Evolutionary conservation across 2,329 filamentous ascomycete genomes (phyloP).

Genomic region (Sodiomyces alkalinus): DNA sequence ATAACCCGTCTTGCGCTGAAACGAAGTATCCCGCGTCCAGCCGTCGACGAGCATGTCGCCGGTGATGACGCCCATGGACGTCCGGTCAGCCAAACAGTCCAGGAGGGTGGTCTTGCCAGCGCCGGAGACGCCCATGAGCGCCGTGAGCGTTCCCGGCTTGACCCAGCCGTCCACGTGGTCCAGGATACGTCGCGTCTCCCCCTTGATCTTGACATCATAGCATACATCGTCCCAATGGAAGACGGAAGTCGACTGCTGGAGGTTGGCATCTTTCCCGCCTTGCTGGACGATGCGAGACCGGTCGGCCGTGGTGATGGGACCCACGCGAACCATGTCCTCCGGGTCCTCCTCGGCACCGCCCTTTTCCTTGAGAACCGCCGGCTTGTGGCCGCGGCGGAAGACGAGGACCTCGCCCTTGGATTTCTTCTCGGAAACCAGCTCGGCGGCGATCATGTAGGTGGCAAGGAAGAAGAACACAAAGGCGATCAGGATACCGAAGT

Average conservation of each 20-base stretch:
- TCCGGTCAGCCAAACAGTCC: slow-evolving; percentile 72
- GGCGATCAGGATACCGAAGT: slow-evolving; percentile 38
- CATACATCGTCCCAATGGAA: slow-evolving; percentile 81
- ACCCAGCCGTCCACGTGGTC: slow-evolving; percentile 87
- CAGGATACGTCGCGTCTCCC: slow-evolving; percentile 57
- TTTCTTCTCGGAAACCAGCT: slow-evolving; percentile 28
- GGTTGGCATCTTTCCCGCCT: slow-evolving; percentile 23
- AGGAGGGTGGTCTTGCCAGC: slow-evolving; percentile 91
- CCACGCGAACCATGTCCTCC: slow-evolving; percentile 34
- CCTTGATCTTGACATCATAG: slow-evolving; percentile 66
- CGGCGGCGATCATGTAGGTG: slow-evolving; percentile 32
- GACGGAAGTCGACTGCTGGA: slow-evolving; percentile 50
- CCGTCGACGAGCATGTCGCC: slow-evolving; percentile 64
- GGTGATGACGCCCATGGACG: slow-evolving; percentile 75
- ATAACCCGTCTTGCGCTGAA: slow-evolving; percentile 86
- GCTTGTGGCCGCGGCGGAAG: slow-evolving; percentile 30
- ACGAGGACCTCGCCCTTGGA: slow-evolving; percentile 46
- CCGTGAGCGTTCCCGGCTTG: slow-evolving; percentile 79
- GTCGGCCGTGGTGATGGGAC: slow-evolving; percentile 30
- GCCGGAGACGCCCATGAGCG: slow-evolving; percentile 80
- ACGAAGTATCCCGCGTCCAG: slow-evolving; percentile 57
- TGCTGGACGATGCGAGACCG: slow-evolving; percentile 21
- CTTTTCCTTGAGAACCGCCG: slow-evolving; percentile 4
- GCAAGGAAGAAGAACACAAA: slow-evolving; percentile 31
- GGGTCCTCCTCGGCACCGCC: slow-evolving; percentile 31